Base-by-base conservation (phyloP, 2,329 filamentous ascomycete species). In the Trichoderma asperellum region DNA sequence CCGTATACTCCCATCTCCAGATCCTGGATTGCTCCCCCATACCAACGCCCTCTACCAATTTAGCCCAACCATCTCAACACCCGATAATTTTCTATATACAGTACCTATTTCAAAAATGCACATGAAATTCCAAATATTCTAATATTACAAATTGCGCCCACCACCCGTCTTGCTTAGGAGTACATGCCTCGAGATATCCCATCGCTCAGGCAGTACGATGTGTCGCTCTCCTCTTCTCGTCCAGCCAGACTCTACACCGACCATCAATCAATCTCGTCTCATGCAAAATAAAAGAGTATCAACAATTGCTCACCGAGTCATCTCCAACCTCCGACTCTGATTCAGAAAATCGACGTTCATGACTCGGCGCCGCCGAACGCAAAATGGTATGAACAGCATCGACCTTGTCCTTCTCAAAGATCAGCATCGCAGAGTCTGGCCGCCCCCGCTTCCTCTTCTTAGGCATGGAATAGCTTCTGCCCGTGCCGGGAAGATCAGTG, bases 391-490 rank as follows among this genome's bases (percentile, higher is more conserved):
- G 18, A 32, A 66, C 27, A 0, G 62, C 62, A 5, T 29, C 32
- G 1, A 29, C n/a, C 10, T 29, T 47, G 27, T 66, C 62, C n/a
- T 47, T 6, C 18, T 57, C 27, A 34, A 57, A 66, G 2, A 24
- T 27, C 2, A 32, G 62, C 8, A 29, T 27, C 1, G 53, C 53
- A 27, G 56, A 37, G 10, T 58, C 62, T 10, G 32, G 62, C 53
- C 53, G 57, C n/a, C 37, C 37, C 2, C 52, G 53, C 62, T 66
- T 66, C 62, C 53, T 43, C 52, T 66, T 66, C 7, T 53, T 7
- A 7, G 53, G 47, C 52, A 24, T 57, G 37, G 14, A 7, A 66
- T 55, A n/a, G 47, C 62, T 24, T 34, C n/a, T 14, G 21, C n/a
- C 47, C 37, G 34, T 29, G 0, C n/a, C 34, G 2, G 53, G 29